Evolutionary conservation across 371 early-diverging fungal species (phyloP).

Genomic region (Apophysomyces ossiformis): DNA sequence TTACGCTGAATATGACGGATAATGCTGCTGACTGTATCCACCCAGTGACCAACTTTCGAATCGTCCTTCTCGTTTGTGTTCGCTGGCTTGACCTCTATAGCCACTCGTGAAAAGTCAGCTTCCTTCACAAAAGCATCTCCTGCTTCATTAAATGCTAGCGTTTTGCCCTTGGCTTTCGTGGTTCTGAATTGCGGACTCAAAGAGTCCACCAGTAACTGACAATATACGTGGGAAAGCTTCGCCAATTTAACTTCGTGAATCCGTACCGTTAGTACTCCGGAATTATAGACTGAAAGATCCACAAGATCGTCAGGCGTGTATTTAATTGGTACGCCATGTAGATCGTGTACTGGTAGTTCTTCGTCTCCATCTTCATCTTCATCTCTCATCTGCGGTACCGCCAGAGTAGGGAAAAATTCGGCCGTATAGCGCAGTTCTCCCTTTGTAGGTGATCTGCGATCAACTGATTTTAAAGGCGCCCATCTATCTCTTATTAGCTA

Average conservation of each 20-base stretch:
- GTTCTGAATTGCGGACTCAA: conserved; percentile 48
- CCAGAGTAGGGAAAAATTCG: conserved; percentile 68
- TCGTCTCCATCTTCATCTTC: conserved; percentile 15
- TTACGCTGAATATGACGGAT: conserved; percentile 42
- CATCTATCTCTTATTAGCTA: conserved; percentile 49
- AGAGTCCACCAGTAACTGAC: conserved; percentile 45
- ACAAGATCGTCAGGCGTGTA: conserved; percentile 54
- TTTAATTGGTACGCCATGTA: conserved; percentile 34
- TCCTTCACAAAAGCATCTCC: conserved; percentile 67
- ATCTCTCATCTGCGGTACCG: conserved; percentile 41
- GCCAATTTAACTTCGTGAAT: conserved; percentile 49
- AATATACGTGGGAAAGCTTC: conserved; percentile 27
- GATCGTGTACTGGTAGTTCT: conserved; percentile 25
- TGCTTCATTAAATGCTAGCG: conserved; percentile 40
- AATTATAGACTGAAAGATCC: conserved; percentile 40
- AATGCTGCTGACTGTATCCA: conserved; percentile 36
- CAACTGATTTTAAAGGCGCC: conserved; percentile 63
- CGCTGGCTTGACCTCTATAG: conserved; percentile 52
- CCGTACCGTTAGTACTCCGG: conserved; percentile 44
- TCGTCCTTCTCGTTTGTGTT: conserved; percentile 38
- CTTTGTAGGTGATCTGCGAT: conserved; percentile 53
- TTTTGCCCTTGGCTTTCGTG: conserved; percentile 39
- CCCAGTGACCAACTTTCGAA: conserved; percentile 42
- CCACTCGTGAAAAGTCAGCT: conserved; percentile 63
- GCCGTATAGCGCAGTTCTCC: conserved; percentile 71